phyloP scores from a whole-genome alignment of 257 asterid species.

The Eucommia ulmoides region DNA sequence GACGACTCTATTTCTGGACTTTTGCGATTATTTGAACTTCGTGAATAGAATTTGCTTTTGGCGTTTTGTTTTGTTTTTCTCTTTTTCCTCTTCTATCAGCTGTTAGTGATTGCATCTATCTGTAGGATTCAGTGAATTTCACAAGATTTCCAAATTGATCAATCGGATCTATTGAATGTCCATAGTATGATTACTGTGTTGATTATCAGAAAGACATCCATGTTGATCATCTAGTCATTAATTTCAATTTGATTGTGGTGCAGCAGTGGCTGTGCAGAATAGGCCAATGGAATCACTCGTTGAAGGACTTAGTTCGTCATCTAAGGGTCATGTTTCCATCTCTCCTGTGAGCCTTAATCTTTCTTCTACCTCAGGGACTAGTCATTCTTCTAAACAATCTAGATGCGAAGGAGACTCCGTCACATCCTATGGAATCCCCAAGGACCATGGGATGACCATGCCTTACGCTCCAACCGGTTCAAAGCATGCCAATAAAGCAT shows the following conservation, averaged over 20 bases:
- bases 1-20: constrained; percentile 2
- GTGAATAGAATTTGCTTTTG: background rate
- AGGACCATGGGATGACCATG: constrained; percentile 24
- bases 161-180: background rate
- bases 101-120: constrained; percentile 3
- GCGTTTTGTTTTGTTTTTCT: background rate
- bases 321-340: constrained; percentile 29
- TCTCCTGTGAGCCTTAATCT: constrained; percentile 20
- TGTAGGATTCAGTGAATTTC: background rate
- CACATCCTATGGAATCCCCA: constrained; percentile 17
- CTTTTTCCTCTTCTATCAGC: constrained; percentile 1
- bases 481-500: constrained; percentile 27
- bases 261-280: constrained; percentile 28
- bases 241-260: constrained; percentile 12
- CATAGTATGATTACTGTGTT: background rate
- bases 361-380: constrained; percentile 25
- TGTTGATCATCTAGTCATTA: constrained; percentile 5
- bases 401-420: constrained; percentile 34
- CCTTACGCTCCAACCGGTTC: constrained; percentile 20
- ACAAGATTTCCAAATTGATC: background rate
- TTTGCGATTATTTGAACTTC: constrained; percentile 1
- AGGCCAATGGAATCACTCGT: constrained; percentile 48
- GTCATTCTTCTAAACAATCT: constrained; percentile 27
- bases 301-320: constrained; percentile 47
- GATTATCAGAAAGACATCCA: background rate